Base-by-base conservation (phyloP, 1,284 basidiomycete species). In the Hemileia vastatrix region DNA sequence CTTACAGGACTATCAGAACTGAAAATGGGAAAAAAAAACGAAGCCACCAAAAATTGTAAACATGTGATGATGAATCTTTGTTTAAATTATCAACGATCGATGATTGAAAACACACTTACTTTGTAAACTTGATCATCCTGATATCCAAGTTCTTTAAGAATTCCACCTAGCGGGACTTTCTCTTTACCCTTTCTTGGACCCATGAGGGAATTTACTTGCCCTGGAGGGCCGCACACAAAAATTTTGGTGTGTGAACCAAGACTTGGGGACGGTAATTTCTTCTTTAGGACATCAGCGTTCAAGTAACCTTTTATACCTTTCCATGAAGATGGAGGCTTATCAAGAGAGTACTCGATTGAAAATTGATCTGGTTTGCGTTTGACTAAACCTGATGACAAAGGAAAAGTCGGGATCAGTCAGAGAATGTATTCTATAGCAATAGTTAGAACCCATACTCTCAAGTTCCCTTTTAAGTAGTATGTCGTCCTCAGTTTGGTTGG, bases 221-320 rank as follows among this genome's bases (percentile, higher is more conserved):
- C 83, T 43, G 91, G 90, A n/a, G 91, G 90, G 8, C 88, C 91
- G 73, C 93, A 96, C 33, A 96, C 79, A 75, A 92, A 90, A 57
- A 94, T 79, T 79, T 91, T 92, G 72, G 90, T 81, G 78, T 91
- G 93, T 65, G 88, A 83, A 4, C 82, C 84, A 52, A 85, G 77
- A 8, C 80, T 80, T 15, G 90, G 78, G 21, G 86, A 79, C 0
- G 85, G 82, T 54, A 92, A 80, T 76, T 90, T 79, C 71, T 87
- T 79, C 78, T 84, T 82, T 69, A 95, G 79, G 53, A 90, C 72
- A 33, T 88, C 84, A 58, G 81, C 77, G 61, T 81, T 83, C 57
- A 97, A 79, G 78, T 83, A 91, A 1, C 70, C 68, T 24, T 66
- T 76, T 75, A 73, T 71, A 81, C 87, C 88, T 60, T 80, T 83